Conservation (phyloP, 257 asterid genomes). For the Vinca minor region DNA sequence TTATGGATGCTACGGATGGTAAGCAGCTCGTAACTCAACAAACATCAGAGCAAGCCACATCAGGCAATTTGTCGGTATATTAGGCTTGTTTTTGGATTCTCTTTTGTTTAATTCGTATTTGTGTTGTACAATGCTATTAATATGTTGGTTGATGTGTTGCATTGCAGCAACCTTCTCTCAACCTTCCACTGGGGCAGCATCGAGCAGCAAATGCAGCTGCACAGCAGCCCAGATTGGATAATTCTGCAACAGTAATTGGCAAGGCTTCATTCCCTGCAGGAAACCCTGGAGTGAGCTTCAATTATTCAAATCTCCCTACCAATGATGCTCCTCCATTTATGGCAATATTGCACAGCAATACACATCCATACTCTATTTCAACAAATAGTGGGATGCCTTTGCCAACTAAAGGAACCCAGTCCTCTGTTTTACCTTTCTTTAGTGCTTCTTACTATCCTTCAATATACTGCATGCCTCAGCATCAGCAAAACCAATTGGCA, state of each 20-base stretch:
- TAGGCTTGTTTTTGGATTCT: conserved; percentile 1
- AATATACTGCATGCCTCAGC: conserved; percentile 19
- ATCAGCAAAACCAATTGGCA: conserved; percentile 25
- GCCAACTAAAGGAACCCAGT: conserved; percentile 18
- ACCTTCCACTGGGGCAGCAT: conserved; percentile 31
- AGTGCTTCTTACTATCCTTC: conserved; percentile 33
- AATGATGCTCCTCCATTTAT: conserved; percentile 32
- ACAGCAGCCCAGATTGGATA: conserved; percentile 28
- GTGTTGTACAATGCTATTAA: neutral
- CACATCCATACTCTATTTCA: conserved; percentile 30
- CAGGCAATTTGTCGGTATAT: conserved; percentile 38
- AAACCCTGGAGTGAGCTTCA: conserved; percentile 24
- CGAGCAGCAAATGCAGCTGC: conserved; percentile 23
- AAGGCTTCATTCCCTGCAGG: conserved; percentile 26
- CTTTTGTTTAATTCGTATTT: neutral
- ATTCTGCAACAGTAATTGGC: conserved; percentile 23
- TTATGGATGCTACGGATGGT: conserved; percentile 17
- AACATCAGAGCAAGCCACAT: conserved; percentile 25
- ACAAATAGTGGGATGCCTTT: conserved; percentile 27
- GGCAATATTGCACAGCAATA: conserved; percentile 33
- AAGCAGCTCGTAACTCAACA: conserved; percentile 32
- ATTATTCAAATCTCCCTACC: conserved; percentile 23
- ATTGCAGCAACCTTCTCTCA: conserved; percentile 29
- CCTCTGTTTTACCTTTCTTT: conserved; percentile 25
- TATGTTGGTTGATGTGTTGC: neutral